Percentiles rank a stretch among this genome's conserved stretches.
These are phyloP conservation scores for Colletotrichum sp. DNA, from an alignment of 2,329 filamentous ascomycete genomes.

Conservation along the genomic window DNA sequence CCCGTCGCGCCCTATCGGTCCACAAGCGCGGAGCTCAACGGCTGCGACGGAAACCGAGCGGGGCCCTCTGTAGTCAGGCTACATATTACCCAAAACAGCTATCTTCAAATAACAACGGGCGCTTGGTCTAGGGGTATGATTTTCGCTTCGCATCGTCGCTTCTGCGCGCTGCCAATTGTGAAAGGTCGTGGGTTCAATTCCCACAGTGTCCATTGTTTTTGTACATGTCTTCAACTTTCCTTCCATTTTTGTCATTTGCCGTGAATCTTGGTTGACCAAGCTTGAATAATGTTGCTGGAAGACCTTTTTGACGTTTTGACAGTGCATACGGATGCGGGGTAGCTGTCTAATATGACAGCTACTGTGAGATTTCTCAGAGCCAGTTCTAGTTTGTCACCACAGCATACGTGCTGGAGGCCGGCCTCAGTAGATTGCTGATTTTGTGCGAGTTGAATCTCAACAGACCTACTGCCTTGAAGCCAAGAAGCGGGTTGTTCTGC, in stretches of 20 bases:
- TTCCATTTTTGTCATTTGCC: neutral
- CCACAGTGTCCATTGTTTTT: slow-evolving; percentile 14
- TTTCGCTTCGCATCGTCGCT: slow-evolving; percentile 12
- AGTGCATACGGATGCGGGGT: neutral
- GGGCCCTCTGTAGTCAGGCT: accelerated
- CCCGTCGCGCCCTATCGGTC: neutral
- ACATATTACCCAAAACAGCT: accelerated
- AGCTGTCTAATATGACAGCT: accelerated
- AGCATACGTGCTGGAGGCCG: neutral
- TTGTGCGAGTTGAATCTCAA: neutral
- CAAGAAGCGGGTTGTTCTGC: neutral
- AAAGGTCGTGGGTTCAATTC: slow-evolving; percentile 20
- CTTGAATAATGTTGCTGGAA: neutral
- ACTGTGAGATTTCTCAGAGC: neutral
- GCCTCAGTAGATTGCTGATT: neutral
- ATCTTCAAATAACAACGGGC: neutral
- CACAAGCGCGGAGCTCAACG: neutral
- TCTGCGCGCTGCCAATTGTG: neutral
- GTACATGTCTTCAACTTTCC: accelerated
- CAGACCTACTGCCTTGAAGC: neutral
- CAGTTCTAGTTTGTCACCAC: neutral
- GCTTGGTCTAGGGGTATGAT: slow-evolving; percentile 22
- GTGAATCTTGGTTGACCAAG: accelerated
- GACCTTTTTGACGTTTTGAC: neutral
- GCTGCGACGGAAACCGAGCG: neutral